Base-by-base conservation (phyloP, 1,284 basidiomycete genomes). In the Ceratobasidium sp. region DNA sequence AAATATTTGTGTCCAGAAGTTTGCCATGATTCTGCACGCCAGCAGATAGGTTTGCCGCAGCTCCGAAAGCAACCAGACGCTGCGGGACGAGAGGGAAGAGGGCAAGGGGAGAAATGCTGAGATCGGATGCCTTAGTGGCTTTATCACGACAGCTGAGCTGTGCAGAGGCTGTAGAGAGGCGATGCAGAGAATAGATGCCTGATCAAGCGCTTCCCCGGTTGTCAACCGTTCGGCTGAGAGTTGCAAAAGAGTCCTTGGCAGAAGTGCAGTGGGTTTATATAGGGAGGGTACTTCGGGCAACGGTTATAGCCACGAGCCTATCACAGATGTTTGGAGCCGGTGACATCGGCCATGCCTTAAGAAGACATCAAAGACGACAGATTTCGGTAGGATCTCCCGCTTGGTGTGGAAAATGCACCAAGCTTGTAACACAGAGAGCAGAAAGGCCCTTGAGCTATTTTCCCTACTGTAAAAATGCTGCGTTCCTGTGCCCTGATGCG, bases 141-240 rank as follows among this genome's bases (percentile, higher is more conserved):
- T 38, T 69, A 57, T 69, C 21, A 46, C 38, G 52, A 47, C 32
- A 54, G 21, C 32, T 23, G 64, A 58, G 64, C 64, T 69, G 64
- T 69, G 64, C 52, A 47, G 18, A 41, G 55, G 32, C 32, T 18
- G 16, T 38, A 38, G 35, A 13, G 55, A 58, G 55, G 55, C 55
- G 55, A 58, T 58, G 55, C 26, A 38, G 6, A 5, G 28, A 32
- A 38, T 38, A 7, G 28, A 11, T 21, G 8, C 52, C 55, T 58
- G 55, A 38, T 38, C 35, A 38, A 41, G 55, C 55, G 55, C 55
- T 58, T 41, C 18, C 13, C 18, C 23, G 52, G 52, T 55, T 55
- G 52, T 55, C 16, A 55, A 28, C 52, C 23, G n/a, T 23, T 55
- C 52, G 26, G 52, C 23, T 28, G 52, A n/a, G 52, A 26, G 35